Conservation (phyloP, 176 grass and related monocot genomes). For the Oryza rufipogon region DNA sequence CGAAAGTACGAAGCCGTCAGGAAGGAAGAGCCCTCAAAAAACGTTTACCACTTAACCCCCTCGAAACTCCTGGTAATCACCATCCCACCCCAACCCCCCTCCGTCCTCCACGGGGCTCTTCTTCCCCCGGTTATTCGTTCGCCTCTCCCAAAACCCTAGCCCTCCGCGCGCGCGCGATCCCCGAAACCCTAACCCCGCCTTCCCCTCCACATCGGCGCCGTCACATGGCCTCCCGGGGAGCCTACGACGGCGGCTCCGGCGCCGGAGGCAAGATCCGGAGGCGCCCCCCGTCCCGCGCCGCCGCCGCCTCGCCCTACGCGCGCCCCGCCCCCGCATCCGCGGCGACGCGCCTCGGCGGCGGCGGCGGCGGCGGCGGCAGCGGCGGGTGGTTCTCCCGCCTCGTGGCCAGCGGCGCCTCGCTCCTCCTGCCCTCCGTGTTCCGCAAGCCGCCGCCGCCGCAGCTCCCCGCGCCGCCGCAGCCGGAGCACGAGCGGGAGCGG, state of each 20-base stretch:
- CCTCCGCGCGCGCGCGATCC: not conserved
- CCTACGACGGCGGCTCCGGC: slow-evolving; percentile 32
- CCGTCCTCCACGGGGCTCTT: not conserved
- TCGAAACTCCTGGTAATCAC: not conserved
- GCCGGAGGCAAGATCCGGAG: slow-evolving; percentile 52
- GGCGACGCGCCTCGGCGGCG: not conserved
- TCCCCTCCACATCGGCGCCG: not conserved
- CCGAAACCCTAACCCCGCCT: slow-evolving; percentile 34
- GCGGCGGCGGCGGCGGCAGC: not conserved
- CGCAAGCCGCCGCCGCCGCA: slow-evolving; percentile 16
- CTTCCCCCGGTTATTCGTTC: too few species aligned
- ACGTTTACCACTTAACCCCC: not conserved
- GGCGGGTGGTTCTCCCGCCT: slow-evolving; percentile 46
- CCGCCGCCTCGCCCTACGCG: slow-evolving; percentile 38
- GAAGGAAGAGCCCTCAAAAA: too few species aligned
- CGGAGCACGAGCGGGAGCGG: not conserved
- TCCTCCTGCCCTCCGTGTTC: slow-evolving; percentile 48
- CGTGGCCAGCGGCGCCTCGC: slow-evolving; percentile 44
- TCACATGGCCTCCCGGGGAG: slow-evolving; percentile 41
- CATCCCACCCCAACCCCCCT: too few species aligned
- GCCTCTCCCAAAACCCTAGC: slow-evolving; percentile 13
- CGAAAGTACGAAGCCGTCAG: too few species aligned
- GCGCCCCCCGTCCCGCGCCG: slow-evolving; percentile 24
- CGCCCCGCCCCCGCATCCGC: not conserved
- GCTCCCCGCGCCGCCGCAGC: not conserved